phyloP scores from a whole-genome alignment of 2,329 filamentous ascomycete genomes.

The Metarhizium brunneum region DNA sequence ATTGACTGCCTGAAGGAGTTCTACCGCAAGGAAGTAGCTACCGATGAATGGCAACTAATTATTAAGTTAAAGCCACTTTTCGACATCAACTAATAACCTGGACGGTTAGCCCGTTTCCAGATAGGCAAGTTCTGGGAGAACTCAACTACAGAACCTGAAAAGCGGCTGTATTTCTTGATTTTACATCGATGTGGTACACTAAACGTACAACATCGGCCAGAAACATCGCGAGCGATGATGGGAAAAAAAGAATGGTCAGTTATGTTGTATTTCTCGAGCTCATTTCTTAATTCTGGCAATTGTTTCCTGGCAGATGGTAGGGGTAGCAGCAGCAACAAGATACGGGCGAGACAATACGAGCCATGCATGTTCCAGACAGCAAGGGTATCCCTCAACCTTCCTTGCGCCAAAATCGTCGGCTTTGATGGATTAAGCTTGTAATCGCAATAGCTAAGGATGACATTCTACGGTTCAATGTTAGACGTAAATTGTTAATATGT shows the following conservation, averaged over 20 bases:
- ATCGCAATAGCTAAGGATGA: not conserved
- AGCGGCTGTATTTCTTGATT: not conserved
- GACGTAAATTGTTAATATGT: not conserved
- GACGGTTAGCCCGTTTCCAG: not conserved
- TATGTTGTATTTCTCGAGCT: not conserved
- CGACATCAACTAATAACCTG: conserved; percentile 58
- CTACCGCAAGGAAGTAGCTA: conserved; percentile 77
- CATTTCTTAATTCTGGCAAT: not conserved
- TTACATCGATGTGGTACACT: not conserved
- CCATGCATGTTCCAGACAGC: not conserved
- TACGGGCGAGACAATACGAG: not conserved
- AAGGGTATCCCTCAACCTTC: not conserved
- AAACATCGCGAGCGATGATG: not conserved
- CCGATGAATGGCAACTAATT: conserved; percentile 91
- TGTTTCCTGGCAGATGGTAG: not conserved
- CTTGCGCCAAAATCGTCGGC: not conserved
- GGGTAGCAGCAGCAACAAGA: not conserved
- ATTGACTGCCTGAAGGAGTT: conserved; percentile 97
- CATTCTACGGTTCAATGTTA: not conserved
- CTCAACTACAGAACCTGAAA: not conserved
- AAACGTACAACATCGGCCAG: not conserved
- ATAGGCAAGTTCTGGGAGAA: not conserved
- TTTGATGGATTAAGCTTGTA: not conserved
- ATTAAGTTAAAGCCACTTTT: conserved; percentile 93
- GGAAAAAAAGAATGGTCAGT: not conserved